Percentiles rank a stretch among this genome's conserved stretches.
phyloP scores from a whole-genome alignment of 2,329 filamentous ascomycete genomes.

The Colletotrichum sansevieriae region DNA sequence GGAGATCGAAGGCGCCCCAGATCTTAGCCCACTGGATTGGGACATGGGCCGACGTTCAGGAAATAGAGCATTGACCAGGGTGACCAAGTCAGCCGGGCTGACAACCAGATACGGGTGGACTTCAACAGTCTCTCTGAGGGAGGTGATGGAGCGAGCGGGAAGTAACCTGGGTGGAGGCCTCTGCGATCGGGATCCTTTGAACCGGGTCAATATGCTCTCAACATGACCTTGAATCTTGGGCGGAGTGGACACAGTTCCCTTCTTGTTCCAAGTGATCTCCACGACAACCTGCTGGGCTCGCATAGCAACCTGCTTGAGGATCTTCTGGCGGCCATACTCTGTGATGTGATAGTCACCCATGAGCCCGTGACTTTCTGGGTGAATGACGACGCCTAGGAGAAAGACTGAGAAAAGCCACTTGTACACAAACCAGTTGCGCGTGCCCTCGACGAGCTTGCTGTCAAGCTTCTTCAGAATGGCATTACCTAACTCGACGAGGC shows the following conservation, averaged over 20 bases:
- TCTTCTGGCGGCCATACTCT: slow-evolving; percentile 88
- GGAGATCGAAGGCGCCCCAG: slow-evolving; percentile 75
- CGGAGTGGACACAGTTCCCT: slow-evolving; percentile 72
- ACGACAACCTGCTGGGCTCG: slow-evolving; percentile 84
- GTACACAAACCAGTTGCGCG: slow-evolving; percentile 86
- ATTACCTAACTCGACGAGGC: slow-evolving; percentile 85
- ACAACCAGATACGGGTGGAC: slow-evolving; percentile 85
- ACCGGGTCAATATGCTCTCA: slow-evolving; percentile 77
- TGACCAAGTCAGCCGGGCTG: slow-evolving; percentile 82
- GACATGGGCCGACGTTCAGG: slow-evolving; percentile 79
- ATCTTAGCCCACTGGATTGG: slow-evolving; percentile 73
- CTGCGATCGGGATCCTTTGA: slow-evolving; percentile 67
- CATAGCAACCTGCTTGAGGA: slow-evolving; percentile 82
- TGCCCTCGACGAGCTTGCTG: slow-evolving; percentile 77
- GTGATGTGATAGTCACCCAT: slow-evolving; percentile 94
- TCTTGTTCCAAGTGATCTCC: slow-evolving; percentile 79
- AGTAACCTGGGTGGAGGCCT: slow-evolving; percentile 70
- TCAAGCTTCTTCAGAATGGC: slow-evolving; percentile 85
- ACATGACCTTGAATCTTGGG: slow-evolving; percentile 76
- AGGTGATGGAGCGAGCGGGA: slow-evolving; percentile 79
- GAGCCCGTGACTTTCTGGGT: slow-evolving; percentile 85
- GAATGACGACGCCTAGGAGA: slow-evolving; percentile 84
- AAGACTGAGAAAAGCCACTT: slow-evolving; percentile 95
- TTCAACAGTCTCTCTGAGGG: slow-evolving; percentile 80
- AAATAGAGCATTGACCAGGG: slow-evolving; percentile 85